Evolutionary conservation across 371 early-diverging fungal genomes (phyloP), one percentile per base, ranked within the genome.

Genomic region (Parasitella parasitica): DNA sequence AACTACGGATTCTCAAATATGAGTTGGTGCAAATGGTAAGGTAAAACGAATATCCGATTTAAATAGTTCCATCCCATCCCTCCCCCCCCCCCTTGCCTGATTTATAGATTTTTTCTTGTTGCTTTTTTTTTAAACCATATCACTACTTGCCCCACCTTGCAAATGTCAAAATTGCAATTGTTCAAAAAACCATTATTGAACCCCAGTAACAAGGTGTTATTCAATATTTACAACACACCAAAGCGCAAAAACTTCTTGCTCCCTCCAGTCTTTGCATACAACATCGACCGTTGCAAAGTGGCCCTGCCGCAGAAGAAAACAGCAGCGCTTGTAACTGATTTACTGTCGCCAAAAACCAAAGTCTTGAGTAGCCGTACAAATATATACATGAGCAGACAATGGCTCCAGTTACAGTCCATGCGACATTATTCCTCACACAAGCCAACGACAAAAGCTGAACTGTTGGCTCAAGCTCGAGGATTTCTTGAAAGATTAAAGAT

Each of bases 401-500:
- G 22, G 22, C 48, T 22, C 27, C 48, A 27, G 28, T 28, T 38
- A 8, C 16, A 16, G 4, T 11, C 38, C 38, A 49, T 54, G 13
- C 37, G 32, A 53, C 13, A 53, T 12, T 22, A 53, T 30, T 16
- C 9, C 2, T 36, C 24, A 11, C 54, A 35, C 24, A 48, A 24
- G 9, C 43, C 18, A 15, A 55, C 27, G 3, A 30, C 55, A 30
- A 76, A 76, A 50, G 78, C 64, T 4, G 82, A 78, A 53, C 54
- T 81, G 13, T 46, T 78, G 28, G 71, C 75, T 7, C 75, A 78
- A 30, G 72, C 82, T 32, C 70, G 74, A 37, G 77, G 78, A 22
- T 76, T 77, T 38, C 61, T 78, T 34, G 68, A 75, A 32, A 73
- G 85, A n/a, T 64, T 83, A 22, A 80, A 82, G 66, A 73, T 85